phyloP scores from a whole-genome alignment of 2,329 filamentous ascomycete species.

The Mycosphaerelloides madeirae region DNA sequence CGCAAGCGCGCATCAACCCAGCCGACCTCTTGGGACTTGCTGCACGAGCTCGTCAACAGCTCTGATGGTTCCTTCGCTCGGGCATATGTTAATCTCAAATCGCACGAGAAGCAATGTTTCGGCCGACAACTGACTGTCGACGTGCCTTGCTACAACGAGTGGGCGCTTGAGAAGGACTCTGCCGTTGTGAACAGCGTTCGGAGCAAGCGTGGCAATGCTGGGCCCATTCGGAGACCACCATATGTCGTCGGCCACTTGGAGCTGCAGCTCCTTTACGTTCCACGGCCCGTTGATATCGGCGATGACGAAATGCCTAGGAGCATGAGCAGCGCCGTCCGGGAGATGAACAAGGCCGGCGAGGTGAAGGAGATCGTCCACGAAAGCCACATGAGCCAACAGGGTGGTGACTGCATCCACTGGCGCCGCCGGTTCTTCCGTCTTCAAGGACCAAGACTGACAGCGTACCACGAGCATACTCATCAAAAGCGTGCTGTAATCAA shows the following conservation, averaged over 20 bases:
- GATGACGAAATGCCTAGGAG: slow-evolving; percentile 99
- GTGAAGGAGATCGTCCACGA: slow-evolving; percentile 71
- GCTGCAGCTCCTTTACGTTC: slow-evolving; percentile 89
- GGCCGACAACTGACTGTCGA: slow-evolving; percentile 84
- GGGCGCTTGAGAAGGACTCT: slow-evolving; percentile 78
- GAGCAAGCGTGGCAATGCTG: slow-evolving; percentile 62
- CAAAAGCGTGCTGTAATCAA: slow-evolving; percentile 97
- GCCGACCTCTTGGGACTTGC: slow-evolving; percentile 76
- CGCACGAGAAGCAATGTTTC: slow-evolving; percentile 83
- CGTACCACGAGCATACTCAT: slow-evolving; percentile 90
- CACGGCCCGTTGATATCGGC: slow-evolving; percentile 76
- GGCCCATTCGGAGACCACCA: slow-evolving; percentile 75
- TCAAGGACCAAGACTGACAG: slow-evolving; percentile 82
- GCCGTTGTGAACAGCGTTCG: slow-evolving; percentile 79
- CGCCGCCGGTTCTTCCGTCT: slow-evolving; percentile 96
- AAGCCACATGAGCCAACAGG: slow-evolving; percentile 89
- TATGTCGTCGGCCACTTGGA: slow-evolving; percentile 95
- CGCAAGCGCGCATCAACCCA: slow-evolving; percentile 56
- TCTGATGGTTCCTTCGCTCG: slow-evolving; percentile 92
- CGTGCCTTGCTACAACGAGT: slow-evolving; percentile 96
- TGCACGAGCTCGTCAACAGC: slow-evolving; percentile 76
- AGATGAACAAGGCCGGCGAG: slow-evolving; percentile 86
- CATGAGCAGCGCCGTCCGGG: slow-evolving; percentile 93
- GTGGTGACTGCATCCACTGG: slow-evolving; percentile 99
- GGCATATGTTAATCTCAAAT: slow-evolving; percentile 88